These are phyloP conservation scores for Dipodascopsis tothii DNA, from an alignment of 805 yeast species.

Conservation along the genomic window DNA sequence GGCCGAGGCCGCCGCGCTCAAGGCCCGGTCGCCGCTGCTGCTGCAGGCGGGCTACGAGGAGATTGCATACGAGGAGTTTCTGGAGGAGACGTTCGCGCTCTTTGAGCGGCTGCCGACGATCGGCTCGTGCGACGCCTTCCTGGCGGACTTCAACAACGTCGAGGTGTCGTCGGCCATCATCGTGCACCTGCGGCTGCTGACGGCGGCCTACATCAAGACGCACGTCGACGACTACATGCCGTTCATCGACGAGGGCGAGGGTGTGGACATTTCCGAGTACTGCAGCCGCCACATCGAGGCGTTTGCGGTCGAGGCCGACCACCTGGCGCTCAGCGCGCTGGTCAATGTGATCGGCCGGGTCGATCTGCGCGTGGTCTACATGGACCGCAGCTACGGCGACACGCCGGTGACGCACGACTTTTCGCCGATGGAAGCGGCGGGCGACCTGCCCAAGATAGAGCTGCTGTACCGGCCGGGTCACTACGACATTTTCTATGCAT, in stretches of 20 bases:
- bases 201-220: conserved; percentile 24
- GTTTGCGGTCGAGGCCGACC: conserved; percentile 25
- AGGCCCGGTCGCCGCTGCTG: conserved; percentile 9
- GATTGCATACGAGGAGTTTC: conserved; percentile 22
- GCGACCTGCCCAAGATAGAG: conserved; percentile 7
- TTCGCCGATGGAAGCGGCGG: conserved; percentile 5
- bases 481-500: conserved; percentile 21
- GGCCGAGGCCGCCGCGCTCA: neutral
- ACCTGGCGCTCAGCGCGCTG: conserved; percentile 23
- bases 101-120: conserved; percentile 7
- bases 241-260: conserved; percentile 21
- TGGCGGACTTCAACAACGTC: conserved; percentile 16
- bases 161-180: conserved; percentile 25
- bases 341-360: conserved; percentile 20
- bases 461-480: conserved; percentile 25
- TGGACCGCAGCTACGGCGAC: conserved; percentile 22
- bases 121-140: conserved; percentile 8
- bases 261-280: conserved; percentile 19
- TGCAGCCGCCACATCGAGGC: conserved; percentile 24
- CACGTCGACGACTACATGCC: conserved; percentile 22
- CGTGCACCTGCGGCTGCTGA: conserved; percentile 22
- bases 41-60: conserved; percentile 21
- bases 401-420: conserved; percentile 17
- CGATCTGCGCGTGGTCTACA: conserved; percentile 20
- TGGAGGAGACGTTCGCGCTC: conserved; percentile 16